Evolutionary conservation across 495 filamentous ascomycete genomes (phyloP).

Genomic region (Staphylotrichum longicolle): DNA sequence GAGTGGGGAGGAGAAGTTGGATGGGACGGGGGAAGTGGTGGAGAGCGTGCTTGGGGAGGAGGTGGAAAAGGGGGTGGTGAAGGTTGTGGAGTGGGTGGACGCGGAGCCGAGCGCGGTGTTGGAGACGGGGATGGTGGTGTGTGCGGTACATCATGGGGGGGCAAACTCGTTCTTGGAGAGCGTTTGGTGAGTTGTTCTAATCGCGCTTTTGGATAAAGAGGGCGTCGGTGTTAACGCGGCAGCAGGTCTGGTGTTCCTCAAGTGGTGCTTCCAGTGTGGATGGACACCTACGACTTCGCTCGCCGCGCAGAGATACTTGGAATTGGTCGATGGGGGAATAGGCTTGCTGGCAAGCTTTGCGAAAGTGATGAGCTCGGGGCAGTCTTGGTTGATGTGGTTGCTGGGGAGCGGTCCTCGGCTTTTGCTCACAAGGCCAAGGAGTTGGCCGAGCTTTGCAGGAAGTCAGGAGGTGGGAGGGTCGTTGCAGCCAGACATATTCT

Average conservation of each 20-base stretch:
- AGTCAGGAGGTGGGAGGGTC: constrained; percentile 26
- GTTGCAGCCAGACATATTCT: constrained; percentile 28
- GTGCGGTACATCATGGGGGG: constrained; percentile 47
- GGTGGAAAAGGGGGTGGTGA: not conserved
- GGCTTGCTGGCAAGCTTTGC: constrained; percentile 11
- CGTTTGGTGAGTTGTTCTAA: constrained; percentile 22
- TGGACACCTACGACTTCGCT: constrained; percentile 55
- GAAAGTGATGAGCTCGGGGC: constrained; percentile 23
- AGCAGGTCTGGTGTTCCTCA: constrained; percentile 50
- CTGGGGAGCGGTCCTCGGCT: constrained; percentile 18
- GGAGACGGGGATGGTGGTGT: constrained; percentile 36
- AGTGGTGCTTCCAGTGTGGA: constrained; percentile 53
- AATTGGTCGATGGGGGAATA: constrained; percentile 51
- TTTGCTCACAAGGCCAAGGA: constrained; percentile 25
- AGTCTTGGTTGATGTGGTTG: constrained; percentile 27
- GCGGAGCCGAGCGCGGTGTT: constrained; percentile 41
- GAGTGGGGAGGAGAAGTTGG: constrained; percentile 14
- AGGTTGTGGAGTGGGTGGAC: constrained; percentile 22
- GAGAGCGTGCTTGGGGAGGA: constrained; percentile 15
- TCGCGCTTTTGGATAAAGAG: not conserved
- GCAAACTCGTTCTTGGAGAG: constrained; percentile 43
- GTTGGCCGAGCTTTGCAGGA: constrained; percentile 26
- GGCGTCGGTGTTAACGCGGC: not conserved
- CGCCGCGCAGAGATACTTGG: constrained; percentile 50
- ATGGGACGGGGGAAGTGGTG: constrained; percentile 32